Conservation (phyloP, 2,329 filamentous ascomycete species). For the Conoideocrella luteorostrata region DNA sequence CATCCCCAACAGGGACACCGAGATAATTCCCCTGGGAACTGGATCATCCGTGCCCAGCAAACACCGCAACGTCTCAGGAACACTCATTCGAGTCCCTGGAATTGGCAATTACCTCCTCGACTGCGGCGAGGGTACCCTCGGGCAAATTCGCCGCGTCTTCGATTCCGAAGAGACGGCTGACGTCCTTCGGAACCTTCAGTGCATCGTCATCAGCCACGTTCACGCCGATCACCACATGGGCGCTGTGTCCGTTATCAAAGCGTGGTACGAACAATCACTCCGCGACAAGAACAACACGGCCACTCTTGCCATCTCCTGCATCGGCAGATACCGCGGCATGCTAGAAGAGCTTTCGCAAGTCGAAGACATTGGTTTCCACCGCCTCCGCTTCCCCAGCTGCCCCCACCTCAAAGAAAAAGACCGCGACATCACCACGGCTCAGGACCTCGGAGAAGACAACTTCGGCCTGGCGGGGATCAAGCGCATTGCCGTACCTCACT, state of each 20-base stretch:
- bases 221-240: constrained; percentile 97
- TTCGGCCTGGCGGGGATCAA: constrained; percentile 62
- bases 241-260: constrained; percentile 69
- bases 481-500: constrained; percentile 68
- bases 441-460: constrained; percentile 34
- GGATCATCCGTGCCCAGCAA: constrained; percentile 87
- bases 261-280: constrained; percentile 60
- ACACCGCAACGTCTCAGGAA: constrained; percentile 91
- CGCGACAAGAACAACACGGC: constrained; percentile 28
- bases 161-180: constrained; percentile 55
- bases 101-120: constrained; percentile 88
- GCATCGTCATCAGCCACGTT: constrained; percentile 89
- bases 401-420: constrained; percentile 13
- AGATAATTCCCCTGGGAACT: constrained; percentile 83
- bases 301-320: constrained; percentile 59
- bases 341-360: constrained; percentile 72
- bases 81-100: constrained; percentile 75
- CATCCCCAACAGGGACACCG: constrained; percentile 67
- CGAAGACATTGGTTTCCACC: constrained; percentile 66
- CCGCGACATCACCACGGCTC: constrained; percentile 26
- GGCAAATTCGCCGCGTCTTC: constrained; percentile 74
- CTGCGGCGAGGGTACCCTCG: constrained; percentile 85
- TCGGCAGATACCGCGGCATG: constrained; percentile 66
- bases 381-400: constrained; percentile 33
- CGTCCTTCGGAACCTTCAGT: constrained; percentile 71